phyloP scores from a whole-genome alignment of 208 protist species.

The Wallacemonas collosoma region DNA sequence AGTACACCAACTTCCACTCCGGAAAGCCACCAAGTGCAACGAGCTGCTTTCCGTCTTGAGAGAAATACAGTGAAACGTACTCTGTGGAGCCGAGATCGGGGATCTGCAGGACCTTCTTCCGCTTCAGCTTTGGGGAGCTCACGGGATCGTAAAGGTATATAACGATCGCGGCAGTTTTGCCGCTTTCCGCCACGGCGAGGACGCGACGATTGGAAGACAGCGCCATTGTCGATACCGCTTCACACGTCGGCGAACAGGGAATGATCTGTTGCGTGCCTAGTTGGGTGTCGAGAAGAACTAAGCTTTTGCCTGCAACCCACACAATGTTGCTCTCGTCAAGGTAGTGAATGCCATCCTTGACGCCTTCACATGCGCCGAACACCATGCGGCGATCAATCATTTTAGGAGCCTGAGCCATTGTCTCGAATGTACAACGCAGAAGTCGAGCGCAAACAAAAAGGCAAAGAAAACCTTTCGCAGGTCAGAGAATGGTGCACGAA shows the following conservation, averaged over 20 bases:
- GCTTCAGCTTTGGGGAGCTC: slow-evolving; percentile 75
- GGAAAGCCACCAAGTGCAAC: slow-evolving; percentile 89
- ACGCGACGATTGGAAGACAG: slow-evolving; percentile 90
- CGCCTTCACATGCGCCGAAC: slow-evolving; percentile 93
- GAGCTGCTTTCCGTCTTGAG: slow-evolving; percentile 86
- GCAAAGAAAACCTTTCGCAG: no score
- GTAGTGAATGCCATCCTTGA: slow-evolving; percentile 93
- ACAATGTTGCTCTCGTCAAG: slow-evolving; percentile 93
- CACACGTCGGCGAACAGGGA: slow-evolving; percentile 79
- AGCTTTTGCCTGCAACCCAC: slow-evolving; percentile 92
- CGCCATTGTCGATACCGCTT: slow-evolving; percentile 91
- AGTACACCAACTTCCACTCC: slow-evolving; percentile 94
- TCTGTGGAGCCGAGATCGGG: slow-evolving; percentile 81
- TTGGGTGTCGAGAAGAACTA: slow-evolving; percentile 93
- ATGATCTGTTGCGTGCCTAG: slow-evolving; percentile 91
- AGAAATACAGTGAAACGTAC: slow-evolving; percentile 93
- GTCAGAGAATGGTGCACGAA: no score
- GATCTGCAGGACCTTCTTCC: slow-evolving; percentile 83
- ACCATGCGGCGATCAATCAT: slow-evolving; percentile 90
- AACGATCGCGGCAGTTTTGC: slow-evolving; percentile 75
- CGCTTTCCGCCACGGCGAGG: slow-evolving; percentile 94
- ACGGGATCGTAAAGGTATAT: slow-evolving; percentile 92
- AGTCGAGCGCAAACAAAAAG: no score
- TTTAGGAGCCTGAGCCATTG: slow-evolving; percentile 57
- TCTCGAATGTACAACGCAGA: background rate